A percentile compares a stretch with the other conserved stretches of the same genome.
phyloP scores from a whole-genome alignment of 768 basidiomycete species.

The Daedalea quercina region DNA sequence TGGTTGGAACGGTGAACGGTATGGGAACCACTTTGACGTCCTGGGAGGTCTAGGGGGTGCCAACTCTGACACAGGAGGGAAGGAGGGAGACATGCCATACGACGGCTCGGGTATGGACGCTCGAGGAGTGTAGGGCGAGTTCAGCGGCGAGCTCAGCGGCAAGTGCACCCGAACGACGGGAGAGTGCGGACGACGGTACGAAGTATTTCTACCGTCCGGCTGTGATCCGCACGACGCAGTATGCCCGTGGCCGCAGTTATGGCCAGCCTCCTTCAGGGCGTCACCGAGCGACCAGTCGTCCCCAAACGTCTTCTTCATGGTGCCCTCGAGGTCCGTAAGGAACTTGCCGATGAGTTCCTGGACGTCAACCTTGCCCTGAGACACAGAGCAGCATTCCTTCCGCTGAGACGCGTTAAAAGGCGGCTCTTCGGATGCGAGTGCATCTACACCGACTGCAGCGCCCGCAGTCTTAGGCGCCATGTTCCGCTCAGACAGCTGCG shows the following conservation, averaged over 20 bases:
- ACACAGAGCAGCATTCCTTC: constrained; percentile 11
- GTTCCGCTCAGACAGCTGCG: not conserved
- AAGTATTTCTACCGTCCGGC: not conserved
- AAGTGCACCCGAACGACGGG: no score
- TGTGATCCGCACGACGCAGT: not conserved
- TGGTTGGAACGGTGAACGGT: no score
- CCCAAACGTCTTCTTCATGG: constrained; percentile 15
- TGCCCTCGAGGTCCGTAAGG: constrained; percentile 13
- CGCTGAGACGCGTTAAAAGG: not conserved
- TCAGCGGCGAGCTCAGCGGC: no score
- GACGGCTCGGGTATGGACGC: no score
- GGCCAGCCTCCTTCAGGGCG: not conserved
- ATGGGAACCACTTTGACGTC: no score
- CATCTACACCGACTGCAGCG: not conserved
- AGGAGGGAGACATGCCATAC: no score
- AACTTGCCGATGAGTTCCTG: constrained; percentile 12
- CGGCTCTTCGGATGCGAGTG: not conserved
- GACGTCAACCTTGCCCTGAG: constrained; percentile 13
- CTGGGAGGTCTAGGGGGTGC: no score
- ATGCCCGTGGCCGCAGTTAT: not conserved
- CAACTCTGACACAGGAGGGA: no score
- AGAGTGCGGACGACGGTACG: not conserved
- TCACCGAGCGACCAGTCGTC: constrained; percentile 7
- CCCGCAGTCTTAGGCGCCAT: not conserved
- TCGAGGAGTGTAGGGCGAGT: no score